Evolutionary conservation across 768 basidiomycete species (phyloP), one percentile per base, ranked within the genome.

Genomic region (Pisolithus marmoratus): DNA sequence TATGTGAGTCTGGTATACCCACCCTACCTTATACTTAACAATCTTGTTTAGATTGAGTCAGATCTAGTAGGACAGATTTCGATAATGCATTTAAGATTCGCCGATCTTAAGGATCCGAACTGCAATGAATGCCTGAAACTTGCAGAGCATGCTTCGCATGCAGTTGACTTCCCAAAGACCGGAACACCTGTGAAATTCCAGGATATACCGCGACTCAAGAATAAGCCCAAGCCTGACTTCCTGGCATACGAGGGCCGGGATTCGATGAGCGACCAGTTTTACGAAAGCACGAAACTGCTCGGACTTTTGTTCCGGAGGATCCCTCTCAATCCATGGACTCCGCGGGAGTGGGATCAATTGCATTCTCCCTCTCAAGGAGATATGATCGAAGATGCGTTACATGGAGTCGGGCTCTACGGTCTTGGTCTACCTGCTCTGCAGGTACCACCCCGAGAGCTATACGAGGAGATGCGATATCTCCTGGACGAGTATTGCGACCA

Each of bases 101-200:
- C 74, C 22, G 79, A 80, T 54, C 55, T 60, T 29, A 54, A 65
- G 5, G 69, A 70, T 37, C 70, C 70, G 1, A 63, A 58, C 19
- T 72, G 71, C 24, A 0, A 2, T 0, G 63, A 70, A 3, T 79
- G 79, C 51, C 54, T 76, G 17, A 57, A 31, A 40, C 62, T 80
- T 11, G 79, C 79, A 2, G 66, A 73, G 53, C 58, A 71, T 1
- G 76, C 76, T 6, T 75, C 74, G 0, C 71, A 74, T 49, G 77
- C 77, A 5, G 77, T 78, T 2, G 77, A 78, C 59, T 78, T 74
- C 42, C 71, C 67, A 0, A 78, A 79, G 50, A 73, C 70, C 4
- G 77, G 77, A 5, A 67, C 69, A 2, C 59, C 76, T 17, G 78
- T 78, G 29, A 58, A 51, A 43, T 68, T 70, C 46, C 51, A 48